Base-by-base conservation (phyloP, 768 basidiomycete species). In the Mycena rebaudengoi region DNA sequence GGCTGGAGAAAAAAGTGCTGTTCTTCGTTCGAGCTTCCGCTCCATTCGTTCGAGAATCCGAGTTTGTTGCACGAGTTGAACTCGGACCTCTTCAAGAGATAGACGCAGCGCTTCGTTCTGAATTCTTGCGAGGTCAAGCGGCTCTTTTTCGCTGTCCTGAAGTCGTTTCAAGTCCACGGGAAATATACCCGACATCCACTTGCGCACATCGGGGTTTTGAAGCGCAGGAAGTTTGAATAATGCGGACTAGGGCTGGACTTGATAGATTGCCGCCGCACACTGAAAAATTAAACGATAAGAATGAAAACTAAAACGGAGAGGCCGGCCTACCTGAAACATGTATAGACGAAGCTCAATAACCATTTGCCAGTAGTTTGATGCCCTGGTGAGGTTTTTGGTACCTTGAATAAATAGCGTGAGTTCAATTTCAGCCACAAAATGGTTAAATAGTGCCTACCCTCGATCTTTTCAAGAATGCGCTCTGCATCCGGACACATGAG, bases 341-440 rank as follows among this genome's bases (percentile, higher is more conserved):
- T 68, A 66, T 7, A 66, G 68, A 1, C 68, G 66, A 18, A 72
- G 64, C n/a, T 33, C 33, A 25, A 71, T 68, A 6, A 67, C 51
- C 70, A 73, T 67, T 40, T 57, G 35, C 70, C 71, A 72, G 44
- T 68, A 68, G 44, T 69, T 71, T 20, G 70, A 56, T 6, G 68
- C 64, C n/a, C 70, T 68, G 20, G 51, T 50, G 7, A 68, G 50
- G 40, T 69, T 64, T 37, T 44, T 49, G 13, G 39, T 49, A n/a
- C 61, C 64, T 64, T n/a, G n/a, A n/a, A n/a, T n/a, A n/a, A n/a
- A n/a, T n/a, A n/a, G n/a, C n/a, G n/a, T n/a, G n/a, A n/a, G n/a
- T n/a, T n/a, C n/a, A n/a, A n/a, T n/a, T n/a, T n/a, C n/a, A n/a
- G n/a, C n/a, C n/a, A n/a, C n/a, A n/a, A n/a, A n/a, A n/a, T n/a